phyloP scores from a whole-genome alignment of 2,329 filamentous ascomycete genomes.

The Lecanicillium sp. region DNA sequence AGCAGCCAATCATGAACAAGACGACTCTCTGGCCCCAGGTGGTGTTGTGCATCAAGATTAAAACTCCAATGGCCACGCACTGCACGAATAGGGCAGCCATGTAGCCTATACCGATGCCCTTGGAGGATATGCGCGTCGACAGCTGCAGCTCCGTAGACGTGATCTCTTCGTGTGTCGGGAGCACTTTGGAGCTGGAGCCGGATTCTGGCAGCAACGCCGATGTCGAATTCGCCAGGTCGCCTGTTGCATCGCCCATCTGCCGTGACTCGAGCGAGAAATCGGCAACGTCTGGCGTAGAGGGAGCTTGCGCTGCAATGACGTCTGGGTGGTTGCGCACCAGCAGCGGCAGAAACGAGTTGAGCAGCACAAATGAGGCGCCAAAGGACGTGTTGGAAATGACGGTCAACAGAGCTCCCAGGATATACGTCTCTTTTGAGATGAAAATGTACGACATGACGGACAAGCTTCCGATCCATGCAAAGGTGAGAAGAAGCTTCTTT shows the following conservation, averaged over 20 bases:
- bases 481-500: slow-evolving; percentile 78
- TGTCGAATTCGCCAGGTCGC: slow-evolving; percentile 31
- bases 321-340: slow-evolving; percentile 78
- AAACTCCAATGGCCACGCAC: slow-evolving; percentile 67
- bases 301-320: slow-evolving; percentile 21
- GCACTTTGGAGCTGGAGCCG: slow-evolving; percentile 21
- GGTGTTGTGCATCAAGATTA: slow-evolving; percentile 64
- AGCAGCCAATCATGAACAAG: slow-evolving; percentile 75
- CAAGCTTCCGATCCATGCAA: slow-evolving; percentile 72
- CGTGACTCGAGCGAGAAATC: slow-evolving; percentile 25
- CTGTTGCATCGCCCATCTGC: slow-evolving; percentile 23
- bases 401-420: slow-evolving; percentile 75
- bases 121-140: slow-evolving; percentile 84
- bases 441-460: slow-evolving; percentile 85
- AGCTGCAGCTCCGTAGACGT: slow-evolving; percentile 64
- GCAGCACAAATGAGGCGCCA: slow-evolving; percentile 85
- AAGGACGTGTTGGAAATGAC: slow-evolving; percentile 91
- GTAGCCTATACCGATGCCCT: slow-evolving; percentile 91
- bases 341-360: slow-evolving; percentile 91
- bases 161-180: slow-evolving; percentile 36
- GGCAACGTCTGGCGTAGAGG: slow-evolving; percentile 21
- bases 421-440: slow-evolving; percentile 64
- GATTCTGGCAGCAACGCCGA: slow-evolving; percentile 36
- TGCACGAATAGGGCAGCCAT: slow-evolving; percentile 79
- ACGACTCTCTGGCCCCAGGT: slow-evolving; percentile 82